Evolutionary conservation across 2,329 filamentous ascomycete genomes (phyloP).

Genomic region (Scedosporium aurantiacum): DNA sequence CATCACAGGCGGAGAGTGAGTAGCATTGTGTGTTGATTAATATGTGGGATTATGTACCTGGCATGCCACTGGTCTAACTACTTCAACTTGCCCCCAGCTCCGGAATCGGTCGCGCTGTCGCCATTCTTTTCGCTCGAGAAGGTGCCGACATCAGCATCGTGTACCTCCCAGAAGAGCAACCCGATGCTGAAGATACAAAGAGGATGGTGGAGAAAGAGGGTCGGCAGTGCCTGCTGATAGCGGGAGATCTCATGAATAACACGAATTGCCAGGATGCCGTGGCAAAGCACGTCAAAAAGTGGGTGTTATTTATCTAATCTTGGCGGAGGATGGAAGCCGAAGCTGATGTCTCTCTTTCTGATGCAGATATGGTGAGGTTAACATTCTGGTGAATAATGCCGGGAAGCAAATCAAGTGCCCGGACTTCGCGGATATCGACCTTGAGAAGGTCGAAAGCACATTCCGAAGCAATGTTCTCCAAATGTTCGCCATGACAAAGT

Average conservation of each 20-base stretch:
- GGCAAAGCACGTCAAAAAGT: slow-evolving; percentile 43
- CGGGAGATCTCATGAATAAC: slow-evolving; percentile 52
- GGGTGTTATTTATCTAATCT: slow-evolving; percentile 6
- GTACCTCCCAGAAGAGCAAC: slow-evolving; percentile 65
- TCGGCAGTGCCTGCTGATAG: slow-evolving; percentile 50
- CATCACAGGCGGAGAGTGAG: slow-evolving; percentile 46
- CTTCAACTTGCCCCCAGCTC: slow-evolving; percentile 24
- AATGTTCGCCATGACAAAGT: slow-evolving; percentile 51
- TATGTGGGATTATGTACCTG: neutral
- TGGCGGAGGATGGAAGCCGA: neutral
- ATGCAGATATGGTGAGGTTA: slow-evolving; percentile 21
- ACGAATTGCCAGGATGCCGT: slow-evolving; percentile 61
- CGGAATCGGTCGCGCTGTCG: slow-evolving; percentile 66
- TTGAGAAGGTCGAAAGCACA: slow-evolving; percentile 41
- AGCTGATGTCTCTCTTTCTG: neutral
- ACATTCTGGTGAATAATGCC: slow-evolving; percentile 49
- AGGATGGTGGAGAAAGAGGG: slow-evolving; percentile 57
- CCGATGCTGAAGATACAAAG: slow-evolving; percentile 67
- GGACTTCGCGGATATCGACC: slow-evolving; percentile 41
- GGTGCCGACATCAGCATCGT: slow-evolving; percentile 64
- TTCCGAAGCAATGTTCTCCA: slow-evolving; percentile 47
- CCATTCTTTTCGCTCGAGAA: slow-evolving; percentile 71
- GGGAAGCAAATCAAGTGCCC: slow-evolving; percentile 43
- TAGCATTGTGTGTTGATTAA: slow-evolving; percentile 3
- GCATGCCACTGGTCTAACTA: neutral